phyloP scores from a whole-genome alignment of 345 rosid genomes.

The Salix arbutifolia region DNA sequence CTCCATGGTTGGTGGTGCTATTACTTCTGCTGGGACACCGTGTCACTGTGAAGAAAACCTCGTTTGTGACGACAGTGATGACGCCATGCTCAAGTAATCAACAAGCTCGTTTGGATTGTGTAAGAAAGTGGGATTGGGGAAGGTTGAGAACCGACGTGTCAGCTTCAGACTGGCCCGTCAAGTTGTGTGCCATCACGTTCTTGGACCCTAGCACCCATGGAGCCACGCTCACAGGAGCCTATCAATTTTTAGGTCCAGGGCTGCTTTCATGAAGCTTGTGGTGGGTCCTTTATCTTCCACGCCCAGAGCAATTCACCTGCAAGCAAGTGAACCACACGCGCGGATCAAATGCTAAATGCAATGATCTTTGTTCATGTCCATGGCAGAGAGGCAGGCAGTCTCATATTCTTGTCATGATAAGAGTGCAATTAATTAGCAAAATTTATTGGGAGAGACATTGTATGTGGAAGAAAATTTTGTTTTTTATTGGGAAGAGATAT shows the following conservation, averaged over 20 bases:
- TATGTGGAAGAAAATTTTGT: background rate
- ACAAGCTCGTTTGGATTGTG: background rate
- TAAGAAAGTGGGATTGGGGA: background rate
- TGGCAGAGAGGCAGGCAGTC: background rate
- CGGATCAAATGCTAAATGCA: background rate
- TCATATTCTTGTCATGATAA: slow-evolving; percentile 14
- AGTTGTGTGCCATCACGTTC: background rate
- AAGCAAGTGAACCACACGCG: slow-evolving; percentile 1
- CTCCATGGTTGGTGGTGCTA: too few species aligned
- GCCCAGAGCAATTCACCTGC: background rate
- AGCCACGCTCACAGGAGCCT: slow-evolving; percentile 18
- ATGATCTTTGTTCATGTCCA: background rate
- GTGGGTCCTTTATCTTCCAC: slow-evolving; percentile 1
- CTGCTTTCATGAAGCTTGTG: slow-evolving; percentile 23
- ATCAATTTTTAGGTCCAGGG: slow-evolving; percentile 31
- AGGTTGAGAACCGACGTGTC: background rate
- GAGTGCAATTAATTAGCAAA: background rate
- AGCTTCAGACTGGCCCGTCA: background rate
- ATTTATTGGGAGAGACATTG: background rate
- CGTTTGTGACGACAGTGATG: slow-evolving; percentile 17
- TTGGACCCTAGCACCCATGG: slow-evolving; percentile 12
- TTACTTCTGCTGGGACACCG: background rate
- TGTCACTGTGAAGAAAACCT: background rate
- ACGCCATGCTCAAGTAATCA: slow-evolving; percentile 28
- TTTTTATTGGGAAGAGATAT: too few species aligned